These are phyloP conservation scores for Rhamnella rubrinervis DNA, from an alignment of 331 rosid species.

Conservation along the genomic window DNA sequence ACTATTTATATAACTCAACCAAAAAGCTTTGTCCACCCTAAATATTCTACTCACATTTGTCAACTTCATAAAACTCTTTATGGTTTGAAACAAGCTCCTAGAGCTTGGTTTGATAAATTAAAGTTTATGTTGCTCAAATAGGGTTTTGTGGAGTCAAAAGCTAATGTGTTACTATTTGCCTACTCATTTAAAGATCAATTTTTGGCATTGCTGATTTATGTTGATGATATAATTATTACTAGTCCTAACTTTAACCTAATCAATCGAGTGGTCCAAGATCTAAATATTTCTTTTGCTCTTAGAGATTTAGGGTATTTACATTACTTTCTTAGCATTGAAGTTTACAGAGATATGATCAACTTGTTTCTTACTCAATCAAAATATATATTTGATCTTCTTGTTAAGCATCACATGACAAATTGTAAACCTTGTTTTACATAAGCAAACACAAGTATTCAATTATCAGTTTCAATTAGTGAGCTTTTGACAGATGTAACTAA, in stretches of 20 bases:
- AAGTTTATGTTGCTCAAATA: accelerated
- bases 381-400: not conserved
- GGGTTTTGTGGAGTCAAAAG: not conserved
- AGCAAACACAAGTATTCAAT: not conserved
- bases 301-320: not conserved
- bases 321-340: too few species aligned
- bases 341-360: not conserved
- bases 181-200: not conserved
- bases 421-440: not conserved
- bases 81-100: not conserved
- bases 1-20: not conserved
- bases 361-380: not conserved
- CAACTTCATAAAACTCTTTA: not conserved
- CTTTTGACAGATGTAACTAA: not conserved
- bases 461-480: not conserved
- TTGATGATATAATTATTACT: not conserved
- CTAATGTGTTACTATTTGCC: not conserved
- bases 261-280: not conserved
- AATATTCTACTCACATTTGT: not conserved
- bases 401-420: accelerated
- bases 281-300: not conserved
- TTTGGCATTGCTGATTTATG: not conserved
- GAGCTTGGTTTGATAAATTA: not conserved
- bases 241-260: not conserved
- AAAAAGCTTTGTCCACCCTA: not conserved